phyloP scores from a whole-genome alignment of 352 stramenopile species.

The Globisporangium emineosum region DNA sequence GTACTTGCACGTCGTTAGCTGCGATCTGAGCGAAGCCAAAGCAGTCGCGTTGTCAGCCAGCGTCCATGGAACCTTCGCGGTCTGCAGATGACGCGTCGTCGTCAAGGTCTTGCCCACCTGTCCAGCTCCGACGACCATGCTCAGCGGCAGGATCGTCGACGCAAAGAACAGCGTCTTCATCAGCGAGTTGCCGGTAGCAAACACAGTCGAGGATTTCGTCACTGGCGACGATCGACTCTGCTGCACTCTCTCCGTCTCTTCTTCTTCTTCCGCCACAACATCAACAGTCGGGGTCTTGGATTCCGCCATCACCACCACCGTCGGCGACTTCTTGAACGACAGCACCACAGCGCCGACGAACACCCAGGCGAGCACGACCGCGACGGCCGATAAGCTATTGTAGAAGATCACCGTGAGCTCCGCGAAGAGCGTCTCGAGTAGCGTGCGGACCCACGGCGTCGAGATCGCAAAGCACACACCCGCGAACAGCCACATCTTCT shows the following conservation, averaged over 20 bases:
- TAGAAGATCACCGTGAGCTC: slow-evolving; percentile 25
- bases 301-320: background rate
- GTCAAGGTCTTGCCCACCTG: slow-evolving; percentile 11
- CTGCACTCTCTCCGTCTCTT: background rate
- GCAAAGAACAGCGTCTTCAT: slow-evolving; percentile 20
- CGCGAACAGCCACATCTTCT: slow-evolving; percentile 23
- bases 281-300: slow-evolving; percentile 1
- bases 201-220: slow-evolving; percentile 11
- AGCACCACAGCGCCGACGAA: slow-evolving; percentile 16
- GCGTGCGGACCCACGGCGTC: slow-evolving; percentile 15
- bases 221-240: background rate
- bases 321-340: slow-evolving; percentile 1
- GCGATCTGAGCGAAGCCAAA: slow-evolving; percentile 23
- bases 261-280: background rate
- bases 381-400: slow-evolving; percentile 15
- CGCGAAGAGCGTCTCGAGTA: slow-evolving; percentile 22
- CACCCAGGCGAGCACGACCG: slow-evolving; percentile 4
- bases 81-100: slow-evolving; percentile 13
- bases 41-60: slow-evolving; percentile 38
- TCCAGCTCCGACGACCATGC: slow-evolving; percentile 10
- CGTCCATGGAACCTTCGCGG: slow-evolving; percentile 29
- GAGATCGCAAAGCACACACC: slow-evolving; percentile 23
- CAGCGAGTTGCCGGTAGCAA: slow-evolving; percentile 12
- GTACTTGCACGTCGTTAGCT: slow-evolving; percentile 60
- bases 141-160: slow-evolving; percentile 18